Base-by-base conservation (phyloP, 148 eudicot genomes). In the Arctostaphylos glauca region DNA sequence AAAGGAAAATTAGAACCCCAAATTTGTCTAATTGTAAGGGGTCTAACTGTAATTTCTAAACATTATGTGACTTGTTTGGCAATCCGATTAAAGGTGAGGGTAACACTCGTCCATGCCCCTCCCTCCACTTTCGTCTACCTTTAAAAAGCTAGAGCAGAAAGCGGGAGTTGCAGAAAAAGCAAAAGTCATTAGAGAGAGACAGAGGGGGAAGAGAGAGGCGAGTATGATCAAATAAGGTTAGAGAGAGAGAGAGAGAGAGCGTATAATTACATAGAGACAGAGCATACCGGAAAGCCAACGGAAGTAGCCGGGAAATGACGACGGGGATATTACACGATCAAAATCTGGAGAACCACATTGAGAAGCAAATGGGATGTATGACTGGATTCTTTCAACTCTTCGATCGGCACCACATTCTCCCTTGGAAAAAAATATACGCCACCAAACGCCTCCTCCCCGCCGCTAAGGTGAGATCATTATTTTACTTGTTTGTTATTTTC, bases 311-410 rank as follows among this genome's bases (percentile, higher is more conserved):
- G 85, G 85, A 88, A 82, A 88, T 89, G 93, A 81, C 86, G 82
- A 90, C 93, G 19, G 91, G 87, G 21, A 76, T 85, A 50, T 81
- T 86, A 16, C 88, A 88, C n/a, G 95, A 92, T 44, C 93, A 88
- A 66, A 88, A 91, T 74, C 79, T 88, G 55, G 91, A 93, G 89
- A 94, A 90, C 82, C 94, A 91, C 49, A 92, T 91, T 3, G 91
- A 84, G 84, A 93, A 92, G 64, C 94, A 93, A 74, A 94, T 94
- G 93, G 95, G 98, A 43, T 95, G 98, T 88, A 93, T 95, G 92
- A 75, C 95, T 52, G 95, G 97, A 19, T 93, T 93, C 78, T 91
- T 95, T 79, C 93, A 93, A 44, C 80, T 93, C 78, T 95, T 93
- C 47, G 97, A 93, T 70, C 98, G 95, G 10, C 82, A 87, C 79